These are phyloP conservation scores for Gloeopeniophorella convolvens DNA, from an alignment of 768 basidiomycete genomes.

Conservation along the genomic window DNA sequence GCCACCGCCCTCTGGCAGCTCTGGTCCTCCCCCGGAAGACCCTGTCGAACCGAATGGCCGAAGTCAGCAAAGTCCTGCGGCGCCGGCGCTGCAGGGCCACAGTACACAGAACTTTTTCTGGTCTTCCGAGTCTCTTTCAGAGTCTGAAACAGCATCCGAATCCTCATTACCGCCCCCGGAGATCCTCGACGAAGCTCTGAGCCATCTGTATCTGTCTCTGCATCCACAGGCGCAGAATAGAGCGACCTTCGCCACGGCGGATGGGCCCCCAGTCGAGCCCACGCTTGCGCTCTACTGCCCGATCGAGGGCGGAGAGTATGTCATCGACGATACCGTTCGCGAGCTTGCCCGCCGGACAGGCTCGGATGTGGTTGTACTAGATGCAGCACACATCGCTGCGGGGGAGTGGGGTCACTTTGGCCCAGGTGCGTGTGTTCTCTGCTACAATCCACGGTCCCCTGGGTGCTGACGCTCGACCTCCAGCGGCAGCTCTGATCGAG, in stretches of 20 bases:
- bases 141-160: constrained; percentile 27
- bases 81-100: constrained; percentile 44
- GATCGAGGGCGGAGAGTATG: constrained; percentile 79
- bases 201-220: constrained; percentile 68
- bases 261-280: constrained; percentile 60
- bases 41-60: constrained; percentile 17
- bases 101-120: constrained; percentile 53
- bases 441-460: not conserved
- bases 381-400: constrained; percentile 77
- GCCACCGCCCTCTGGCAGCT: constrained; percentile 11
- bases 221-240: constrained; percentile 79
- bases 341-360: constrained; percentile 68
- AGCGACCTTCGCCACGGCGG: constrained; percentile 50
- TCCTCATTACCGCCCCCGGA: constrained; percentile 59
- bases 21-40: not conserved
- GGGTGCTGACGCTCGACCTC: not conserved
- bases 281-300: constrained; percentile 85
- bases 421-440: constrained; percentile 42
- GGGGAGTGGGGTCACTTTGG: constrained; percentile 88
- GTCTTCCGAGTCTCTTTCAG: constrained; percentile 38
- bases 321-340: constrained; percentile 71
- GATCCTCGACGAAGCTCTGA: constrained; percentile 67
- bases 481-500: constrained; percentile 65
- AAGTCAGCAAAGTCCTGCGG: constrained; percentile 20
- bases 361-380: constrained; percentile 79